Percentiles rank a stretch among this genome's conserved stretches.
These are phyloP conservation scores for Candida gorgasii DNA, from an alignment of 805 yeast genomes.

Conservation along the genomic window DNA sequence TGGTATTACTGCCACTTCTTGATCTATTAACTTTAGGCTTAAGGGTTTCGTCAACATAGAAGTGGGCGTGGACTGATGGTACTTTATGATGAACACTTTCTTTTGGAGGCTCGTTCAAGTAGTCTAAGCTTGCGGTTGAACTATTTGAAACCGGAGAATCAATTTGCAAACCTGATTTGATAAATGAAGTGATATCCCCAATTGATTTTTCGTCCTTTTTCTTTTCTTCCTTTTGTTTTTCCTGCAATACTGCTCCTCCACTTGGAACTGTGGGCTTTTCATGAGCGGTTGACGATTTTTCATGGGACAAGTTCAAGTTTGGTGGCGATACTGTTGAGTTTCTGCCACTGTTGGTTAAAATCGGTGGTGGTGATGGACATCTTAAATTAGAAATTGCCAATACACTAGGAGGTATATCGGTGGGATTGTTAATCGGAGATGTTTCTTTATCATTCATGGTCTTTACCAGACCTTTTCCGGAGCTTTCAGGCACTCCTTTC, in stretches of 20 bases:
- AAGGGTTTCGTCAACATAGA: conserved; percentile 66
- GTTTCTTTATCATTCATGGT: conserved; percentile 12
- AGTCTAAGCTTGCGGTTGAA: conserved; percentile 27
- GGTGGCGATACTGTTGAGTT: conserved; percentile 15
- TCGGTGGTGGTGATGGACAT: conserved; percentile 77
- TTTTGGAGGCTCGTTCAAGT: conserved; percentile 30
- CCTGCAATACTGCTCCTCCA: conserved; percentile 46
- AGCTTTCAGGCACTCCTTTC: background rate
- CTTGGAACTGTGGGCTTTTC: conserved; percentile 34
- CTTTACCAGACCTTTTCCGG: background rate
- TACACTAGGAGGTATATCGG: conserved; percentile 45
- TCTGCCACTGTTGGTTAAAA: conserved; percentile 34
- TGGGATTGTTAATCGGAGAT: background rate
- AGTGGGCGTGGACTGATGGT: conserved; percentile 78
- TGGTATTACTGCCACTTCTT: conserved; percentile 38
- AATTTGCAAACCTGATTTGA: conserved; percentile 47
- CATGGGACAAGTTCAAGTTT: conserved; percentile 3
- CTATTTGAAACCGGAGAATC: conserved; percentile 18
- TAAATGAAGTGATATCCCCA: conserved; percentile 58
- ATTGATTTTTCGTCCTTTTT: conserved; percentile 2
- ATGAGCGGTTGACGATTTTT: background rate
- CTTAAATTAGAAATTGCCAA: conserved; percentile 59
- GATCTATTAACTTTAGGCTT: conserved; percentile 41
- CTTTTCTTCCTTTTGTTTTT: conserved; percentile 15
- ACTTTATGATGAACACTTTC: conserved; percentile 47